Base-by-base conservation (phyloP, 805 yeast genomes). In the Myxozyma geophila region DNA sequence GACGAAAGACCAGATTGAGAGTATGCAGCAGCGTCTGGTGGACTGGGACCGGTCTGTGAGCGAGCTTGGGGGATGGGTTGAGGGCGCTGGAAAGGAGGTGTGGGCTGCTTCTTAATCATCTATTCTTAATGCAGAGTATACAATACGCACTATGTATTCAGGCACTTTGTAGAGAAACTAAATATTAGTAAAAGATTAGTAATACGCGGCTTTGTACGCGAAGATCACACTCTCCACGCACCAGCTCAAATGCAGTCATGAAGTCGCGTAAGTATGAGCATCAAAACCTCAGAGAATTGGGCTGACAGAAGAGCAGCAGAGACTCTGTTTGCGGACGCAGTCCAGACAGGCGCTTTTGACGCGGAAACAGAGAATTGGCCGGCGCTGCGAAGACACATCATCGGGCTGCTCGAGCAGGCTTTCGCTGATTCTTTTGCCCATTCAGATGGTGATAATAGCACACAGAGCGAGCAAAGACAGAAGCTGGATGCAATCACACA, bases 41-140 rank as follows among this genome's bases (percentile, higher is more conserved):
- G 81, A 80, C 57, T 95, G 99, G 99, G 87, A 89, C 70, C 75
- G 76, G 59, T 87, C 87, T 70, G 98, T 93, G 33, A 81, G 82
- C 44, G 80, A 80, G 40, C 81, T 95, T 70, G 88, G 85, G 55
- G 74, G 76, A 37, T 85, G 85, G 78, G 84, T 89, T 80, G 83
- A 82, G 60, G 76, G 74, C 13, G 80, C 83, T 44, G 93, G 92
- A 59, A 79, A 81, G 69, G 87, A 84, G 44, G 67, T 65, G 49
- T 65, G 68, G 68, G 63, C 68, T 55, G 58, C 60, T 43, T 61
- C 62, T 21, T 60, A 53, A 39, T 15, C 35, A n/a, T n/a, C n/a
- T n/a, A n/a, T n/a, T n/a, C n/a, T n/a, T n/a, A n/a, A n/a, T n/a
- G n/a, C n/a, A n/a, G n/a, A n/a, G n/a, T n/a, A n/a, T n/a, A n/a